These are phyloP conservation scores for Podaxis sp. DNA, from an alignment of 768 basidiomycete genomes.

Conservation along the genomic window DNA sequence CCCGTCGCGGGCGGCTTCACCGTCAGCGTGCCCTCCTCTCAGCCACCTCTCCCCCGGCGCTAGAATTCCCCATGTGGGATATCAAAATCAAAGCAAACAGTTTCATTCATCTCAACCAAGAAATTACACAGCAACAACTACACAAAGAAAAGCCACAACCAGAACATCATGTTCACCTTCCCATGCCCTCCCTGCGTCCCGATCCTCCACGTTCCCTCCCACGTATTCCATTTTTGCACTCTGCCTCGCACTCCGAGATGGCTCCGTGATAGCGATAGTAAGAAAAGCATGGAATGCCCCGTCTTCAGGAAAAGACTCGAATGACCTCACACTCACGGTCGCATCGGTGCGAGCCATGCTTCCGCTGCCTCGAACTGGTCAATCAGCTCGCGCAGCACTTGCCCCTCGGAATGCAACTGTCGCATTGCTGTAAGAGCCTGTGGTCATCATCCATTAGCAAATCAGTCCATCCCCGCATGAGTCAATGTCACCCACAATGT, in stretches of 20 bases:
- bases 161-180: conserved; percentile 13
- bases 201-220: conserved; percentile 17
- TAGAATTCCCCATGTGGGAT: conserved; percentile 9
- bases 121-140: conserved; percentile 9
- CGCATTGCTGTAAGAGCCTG: conserved; percentile 89
- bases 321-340: conserved; percentile 52
- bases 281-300: neutral
- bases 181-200: conserved; percentile 14
- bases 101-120: conserved; percentile 2
- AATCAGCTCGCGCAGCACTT: conserved; percentile 83
- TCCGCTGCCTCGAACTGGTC: conserved; percentile 97
- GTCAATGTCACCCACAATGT: conserved; percentile 67
- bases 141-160: conserved; percentile 8
- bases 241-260: conserved; percentile 17
- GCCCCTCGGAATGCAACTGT: conserved; percentile 79
- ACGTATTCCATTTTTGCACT: conserved; percentile 17
- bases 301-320: neutral
- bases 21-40: conserved; percentile 24
- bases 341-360: conserved; percentile 89
- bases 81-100: conserved; percentile 4
- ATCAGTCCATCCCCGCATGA: conserved; percentile 15
- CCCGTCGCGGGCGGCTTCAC: conserved; percentile 14
- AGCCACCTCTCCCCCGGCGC: conserved; percentile 22
- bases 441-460: conserved; percentile 14
- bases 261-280: conserved; percentile 13